These are phyloP conservation scores for Hibiscus syriacus DNA, from an alignment of 345 rosid genomes.

Conservation along the genomic window DNA sequence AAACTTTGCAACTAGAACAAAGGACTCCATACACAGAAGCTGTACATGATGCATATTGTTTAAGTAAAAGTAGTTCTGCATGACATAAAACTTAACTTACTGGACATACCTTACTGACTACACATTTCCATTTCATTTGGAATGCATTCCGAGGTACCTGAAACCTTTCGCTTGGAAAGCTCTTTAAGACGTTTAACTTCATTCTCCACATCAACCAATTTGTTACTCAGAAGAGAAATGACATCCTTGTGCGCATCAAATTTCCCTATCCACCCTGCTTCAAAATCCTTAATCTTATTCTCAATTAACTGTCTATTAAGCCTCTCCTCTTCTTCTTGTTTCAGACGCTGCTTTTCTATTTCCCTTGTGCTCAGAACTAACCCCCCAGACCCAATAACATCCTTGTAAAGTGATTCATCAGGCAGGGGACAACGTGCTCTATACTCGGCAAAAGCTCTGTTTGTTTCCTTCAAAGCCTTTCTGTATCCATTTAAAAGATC, in stretches of 20 bases:
- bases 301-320: conserved; percentile 23
- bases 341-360: conserved; percentile 46
- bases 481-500: too few relatives aligned
- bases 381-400: conserved; percentile 69
- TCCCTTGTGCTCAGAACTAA: conserved; percentile 72
- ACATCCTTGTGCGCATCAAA: conserved; percentile 25
- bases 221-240: conserved; percentile 23
- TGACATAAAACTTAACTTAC: not conserved
- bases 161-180: conserved; percentile 18
- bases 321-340: conserved; percentile 69
- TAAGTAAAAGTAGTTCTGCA: not conserved
- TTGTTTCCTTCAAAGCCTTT: too few relatives aligned
- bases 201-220: conserved; percentile 26
- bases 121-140: not conserved
- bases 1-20: not conserved
- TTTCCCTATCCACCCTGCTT: conserved; percentile 23
- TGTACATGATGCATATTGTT: not conserved
- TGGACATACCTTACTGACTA: not conserved
- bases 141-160: conserved; percentile 18
- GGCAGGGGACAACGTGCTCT: conserved; percentile 43
- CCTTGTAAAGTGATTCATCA: conserved; percentile 63
- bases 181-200: conserved; percentile 48
- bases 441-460: conserved; percentile 54
- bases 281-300: conserved; percentile 49
- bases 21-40: not conserved